Conservation (phyloP, 169 alveolate genomes). For the Plasmodium chabaudi region DNA sequence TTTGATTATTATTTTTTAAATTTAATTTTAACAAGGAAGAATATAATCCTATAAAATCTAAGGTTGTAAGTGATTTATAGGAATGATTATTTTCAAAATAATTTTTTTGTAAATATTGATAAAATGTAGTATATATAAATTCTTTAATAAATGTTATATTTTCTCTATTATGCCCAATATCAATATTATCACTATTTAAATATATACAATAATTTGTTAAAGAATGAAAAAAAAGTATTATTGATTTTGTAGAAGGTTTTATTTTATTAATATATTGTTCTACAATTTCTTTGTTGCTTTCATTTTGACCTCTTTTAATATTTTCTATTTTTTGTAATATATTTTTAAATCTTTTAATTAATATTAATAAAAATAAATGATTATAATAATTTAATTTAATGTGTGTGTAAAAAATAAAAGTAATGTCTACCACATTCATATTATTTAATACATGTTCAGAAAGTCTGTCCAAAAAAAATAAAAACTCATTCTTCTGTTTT, state of each 20-base stretch:
- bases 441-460: constrained; percentile 18
- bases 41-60: constrained; percentile 12
- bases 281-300: neutral
- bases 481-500: constrained; percentile 25
- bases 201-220: constrained; percentile 39
- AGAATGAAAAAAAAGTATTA: constrained; percentile 43
- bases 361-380: constrained; percentile 47
- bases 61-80: constrained; percentile 6
- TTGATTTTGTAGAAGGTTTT: constrained; percentile 27
- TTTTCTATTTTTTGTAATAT: neutral
- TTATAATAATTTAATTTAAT: constrained; percentile 48
- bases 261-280: neutral
- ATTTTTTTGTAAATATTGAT: neutral
- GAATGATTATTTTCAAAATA: neutral
- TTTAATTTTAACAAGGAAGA: constrained; percentile 28
- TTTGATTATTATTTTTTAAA: constrained; percentile 11
- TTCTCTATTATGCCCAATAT: constrained; percentile 13
- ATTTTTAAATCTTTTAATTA: constrained; percentile 17
- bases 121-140: constrained; percentile 19
- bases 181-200: constrained; percentile 1
- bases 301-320: neutral
- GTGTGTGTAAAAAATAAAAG: constrained; percentile 53
- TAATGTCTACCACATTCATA: constrained; percentile 45
- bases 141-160: constrained; percentile 4
- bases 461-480: constrained; percentile 64